Percentiles rank a stretch among this genome's conserved stretches.
Evolutionary conservation across 352 stramenopile species (phyloP).

Genomic region (Phytophthora capsici): DNA sequence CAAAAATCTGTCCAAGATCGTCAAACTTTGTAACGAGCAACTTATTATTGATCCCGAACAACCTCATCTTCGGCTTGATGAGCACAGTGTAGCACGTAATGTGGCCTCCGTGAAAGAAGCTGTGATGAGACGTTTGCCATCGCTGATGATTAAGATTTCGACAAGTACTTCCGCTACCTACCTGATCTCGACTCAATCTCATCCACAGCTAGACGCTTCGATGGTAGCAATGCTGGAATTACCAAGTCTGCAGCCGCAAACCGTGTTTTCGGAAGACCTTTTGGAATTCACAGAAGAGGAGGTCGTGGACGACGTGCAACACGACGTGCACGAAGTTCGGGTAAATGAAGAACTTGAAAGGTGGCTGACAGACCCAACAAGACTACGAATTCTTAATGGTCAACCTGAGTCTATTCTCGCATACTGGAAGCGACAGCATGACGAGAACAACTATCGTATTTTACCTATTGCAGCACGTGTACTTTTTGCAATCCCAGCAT

Average conservation of each 20-base stretch:
- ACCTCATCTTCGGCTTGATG: neutral
- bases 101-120: conserved; percentile 2
- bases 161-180: no score
- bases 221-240: no score
- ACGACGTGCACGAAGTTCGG: conserved; percentile 6
- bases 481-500: conserved; percentile 1
- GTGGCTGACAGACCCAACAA: conserved; percentile 8
- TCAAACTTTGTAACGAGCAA: conserved; percentile 10
- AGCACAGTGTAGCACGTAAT: conserved; percentile 2
- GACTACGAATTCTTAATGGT: neutral
- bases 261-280: conserved; percentile 1
- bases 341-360: conserved; percentile 17
- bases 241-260: no score
- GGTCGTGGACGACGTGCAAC: neutral
- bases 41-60: no score
- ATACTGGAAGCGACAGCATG: conserved; percentile 6
- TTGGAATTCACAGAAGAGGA: neutral
- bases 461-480: neutral
- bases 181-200: no score
- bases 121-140: neutral
- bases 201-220: no score
- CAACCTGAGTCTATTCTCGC: neutral
- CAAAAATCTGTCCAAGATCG: conserved; percentile 2
- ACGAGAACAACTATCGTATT: neutral
- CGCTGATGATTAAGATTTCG: no score